Evolutionary conservation across 768 basidiomycete genomes (phyloP).

Genomic region (Leccinum arenicola): DNA sequence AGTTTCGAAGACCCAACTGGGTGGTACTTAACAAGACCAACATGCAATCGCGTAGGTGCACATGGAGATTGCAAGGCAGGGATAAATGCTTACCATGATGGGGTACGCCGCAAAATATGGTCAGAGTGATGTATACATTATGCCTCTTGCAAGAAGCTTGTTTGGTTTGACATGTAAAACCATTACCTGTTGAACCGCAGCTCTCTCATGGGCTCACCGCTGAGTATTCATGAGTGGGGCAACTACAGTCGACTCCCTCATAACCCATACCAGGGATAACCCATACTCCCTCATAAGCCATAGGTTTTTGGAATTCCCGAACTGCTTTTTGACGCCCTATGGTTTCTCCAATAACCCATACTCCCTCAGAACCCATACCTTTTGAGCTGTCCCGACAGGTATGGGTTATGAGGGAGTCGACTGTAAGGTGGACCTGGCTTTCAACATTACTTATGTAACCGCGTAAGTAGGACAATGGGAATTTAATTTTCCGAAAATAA

Average conservation of each 20-base stretch:
- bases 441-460: neutral
- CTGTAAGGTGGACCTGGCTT: neutral
- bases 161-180: neutral
- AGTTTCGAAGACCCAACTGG: neutral
- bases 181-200: neutral
- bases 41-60: neutral
- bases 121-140: neutral
- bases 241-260: no score
- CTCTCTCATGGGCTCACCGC: neutral
- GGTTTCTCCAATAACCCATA: no score
- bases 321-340: no score
- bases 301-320: no score
- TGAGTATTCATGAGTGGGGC: neutral
- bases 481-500: constrained; percentile 7
- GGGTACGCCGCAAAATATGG: neutral
- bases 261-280: no score
- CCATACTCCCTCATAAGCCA: no score
- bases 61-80: neutral
- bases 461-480: neutral
- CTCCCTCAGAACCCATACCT: no score
- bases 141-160: neutral
- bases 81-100: neutral
- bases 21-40: neutral
- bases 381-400: no score
- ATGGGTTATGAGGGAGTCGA: no score